Percentiles rank a stretch among this genome's conserved stretches.
Conservation (phyloP, 129 eudicot species). For the Lactuca sativa region DNA sequence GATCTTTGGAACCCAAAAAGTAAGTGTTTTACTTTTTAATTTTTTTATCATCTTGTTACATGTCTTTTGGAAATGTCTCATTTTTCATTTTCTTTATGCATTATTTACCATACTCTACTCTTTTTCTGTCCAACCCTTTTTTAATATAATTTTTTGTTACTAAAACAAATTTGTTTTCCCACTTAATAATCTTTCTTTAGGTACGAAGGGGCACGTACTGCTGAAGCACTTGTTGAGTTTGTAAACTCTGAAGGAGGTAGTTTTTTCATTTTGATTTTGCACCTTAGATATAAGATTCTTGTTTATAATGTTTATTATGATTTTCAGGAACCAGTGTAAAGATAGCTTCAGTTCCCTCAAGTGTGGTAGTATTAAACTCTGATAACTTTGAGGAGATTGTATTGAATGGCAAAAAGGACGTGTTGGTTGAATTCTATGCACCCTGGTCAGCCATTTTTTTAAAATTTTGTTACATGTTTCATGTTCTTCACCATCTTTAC, state of each 20-base stretch:
- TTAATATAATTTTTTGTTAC: too few species aligned
- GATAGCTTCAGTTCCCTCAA: conserved; percentile 79
- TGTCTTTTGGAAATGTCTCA: conserved; percentile 2
- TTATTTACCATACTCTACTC: too few species aligned
- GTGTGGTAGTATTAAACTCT: conserved; percentile 77
- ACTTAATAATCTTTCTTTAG: conserved; percentile 34
- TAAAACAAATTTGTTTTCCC: not conserved
- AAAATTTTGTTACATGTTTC: not conserved
- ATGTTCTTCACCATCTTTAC: not conserved
- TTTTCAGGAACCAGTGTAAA: conserved; percentile 86
- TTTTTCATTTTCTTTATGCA: too few species aligned
- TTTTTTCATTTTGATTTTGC: not conserved
- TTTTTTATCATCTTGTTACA: not conserved
- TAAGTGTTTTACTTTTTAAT: conserved; percentile 31
- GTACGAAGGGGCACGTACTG: conserved; percentile 92
- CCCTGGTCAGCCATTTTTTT: conserved; percentile 64
- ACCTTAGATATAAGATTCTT: not conserved
- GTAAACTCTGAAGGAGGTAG: conserved; percentile 75
- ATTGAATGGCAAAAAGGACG: conserved; percentile 77
- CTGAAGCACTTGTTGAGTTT: conserved; percentile 88
- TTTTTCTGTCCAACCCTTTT: too few species aligned
- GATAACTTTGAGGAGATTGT: conserved; percentile 89
- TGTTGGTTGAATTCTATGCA: conserved; percentile 96
- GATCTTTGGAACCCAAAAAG: conserved; percentile 98
- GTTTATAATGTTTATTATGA: conserved; percentile 6